Conservation (phyloP, 2,329 filamentous ascomycete species). For the Ceratocystis huliohia region DNA sequence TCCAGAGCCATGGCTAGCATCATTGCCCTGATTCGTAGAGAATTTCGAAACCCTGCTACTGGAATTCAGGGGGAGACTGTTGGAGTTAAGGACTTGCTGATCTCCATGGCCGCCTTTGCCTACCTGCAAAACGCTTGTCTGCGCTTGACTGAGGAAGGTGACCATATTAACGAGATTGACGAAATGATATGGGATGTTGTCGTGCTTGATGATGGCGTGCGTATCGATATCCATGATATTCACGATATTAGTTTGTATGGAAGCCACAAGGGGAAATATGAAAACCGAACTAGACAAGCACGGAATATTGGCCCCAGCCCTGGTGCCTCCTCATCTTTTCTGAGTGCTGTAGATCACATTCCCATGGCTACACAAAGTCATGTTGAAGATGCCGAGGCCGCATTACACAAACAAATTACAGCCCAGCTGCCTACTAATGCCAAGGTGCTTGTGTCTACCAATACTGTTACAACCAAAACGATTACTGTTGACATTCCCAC, state of each 20-base stretch:
- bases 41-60: constrained; percentile 51
- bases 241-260: constrained; percentile 31
- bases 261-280: constrained; percentile 22
- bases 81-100: constrained; percentile 46
- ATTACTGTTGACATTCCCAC: constrained; percentile 52
- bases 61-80: constrained; percentile 47
- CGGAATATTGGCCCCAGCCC: background rate
- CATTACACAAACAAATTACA: constrained; percentile 41
- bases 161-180: constrained; percentile 36
- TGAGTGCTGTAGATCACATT: background rate
- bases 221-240: constrained; percentile 37
- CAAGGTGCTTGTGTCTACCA: constrained; percentile 47
- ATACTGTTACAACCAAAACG: constrained; percentile 47
- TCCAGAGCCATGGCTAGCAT: constrained; percentile 55
- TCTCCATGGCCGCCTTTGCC: constrained; percentile 48
- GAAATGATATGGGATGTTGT: constrained; percentile 56
- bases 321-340: background rate
- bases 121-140: constrained; percentile 48
- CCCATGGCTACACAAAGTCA: constrained; percentile 15
- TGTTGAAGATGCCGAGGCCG: constrained; percentile 25
- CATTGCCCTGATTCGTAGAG: constrained; percentile 48
- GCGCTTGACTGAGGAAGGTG: constrained; percentile 39
- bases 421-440: constrained; percentile 43
- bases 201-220: constrained; percentile 44
- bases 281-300: background rate